These are phyloP conservation scores for Epichloe aotearoae DNA, from an alignment of 2,329 filamentous ascomycete species.

Conservation along the genomic window DNA sequence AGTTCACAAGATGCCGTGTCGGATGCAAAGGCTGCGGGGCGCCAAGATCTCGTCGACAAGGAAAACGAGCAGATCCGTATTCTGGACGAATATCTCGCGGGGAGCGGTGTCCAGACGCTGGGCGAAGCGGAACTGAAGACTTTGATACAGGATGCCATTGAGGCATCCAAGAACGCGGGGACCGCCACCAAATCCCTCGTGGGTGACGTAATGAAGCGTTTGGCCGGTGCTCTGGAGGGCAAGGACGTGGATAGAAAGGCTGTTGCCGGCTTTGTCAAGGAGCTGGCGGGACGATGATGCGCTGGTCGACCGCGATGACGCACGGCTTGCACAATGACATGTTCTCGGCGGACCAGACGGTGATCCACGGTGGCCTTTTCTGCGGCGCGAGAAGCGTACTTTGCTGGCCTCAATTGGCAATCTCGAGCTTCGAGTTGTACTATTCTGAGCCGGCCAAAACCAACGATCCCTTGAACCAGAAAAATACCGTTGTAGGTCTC, in stretches of 20 bases:
- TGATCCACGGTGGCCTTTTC: no score
- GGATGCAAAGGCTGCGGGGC: constrained; percentile 50
- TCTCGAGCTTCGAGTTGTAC: no score
- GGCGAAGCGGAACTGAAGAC: constrained; percentile 43
- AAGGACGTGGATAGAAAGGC: constrained; percentile 51
- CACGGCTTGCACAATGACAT: no score
- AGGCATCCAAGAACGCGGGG: constrained; percentile 34
- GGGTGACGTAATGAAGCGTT: constrained; percentile 50
- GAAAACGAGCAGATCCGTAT: constrained; percentile 54
- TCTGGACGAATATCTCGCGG: constrained; percentile 49
- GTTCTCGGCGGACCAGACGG: no score
- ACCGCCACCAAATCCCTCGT: constrained; percentile 32
- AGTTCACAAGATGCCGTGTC: constrained; percentile 43
- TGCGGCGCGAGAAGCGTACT: no score
- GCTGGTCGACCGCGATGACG: no score
- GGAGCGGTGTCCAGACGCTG: constrained; percentile 45
- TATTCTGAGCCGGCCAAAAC: no score
- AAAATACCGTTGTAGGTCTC: no score
- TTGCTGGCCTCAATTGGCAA: no score
- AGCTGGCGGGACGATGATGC: constrained; percentile 18
- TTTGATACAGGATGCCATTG: constrained; percentile 38
- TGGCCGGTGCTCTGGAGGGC: constrained; percentile 43
- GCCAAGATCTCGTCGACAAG: constrained; percentile 57
- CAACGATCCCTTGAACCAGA: no score
- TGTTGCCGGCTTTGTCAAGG: constrained; percentile 48